Evolutionary conservation across 306 rosid species (phyloP), one percentile per base, ranked within the genome.

Genomic region (Cucumis hystrix): DNA sequence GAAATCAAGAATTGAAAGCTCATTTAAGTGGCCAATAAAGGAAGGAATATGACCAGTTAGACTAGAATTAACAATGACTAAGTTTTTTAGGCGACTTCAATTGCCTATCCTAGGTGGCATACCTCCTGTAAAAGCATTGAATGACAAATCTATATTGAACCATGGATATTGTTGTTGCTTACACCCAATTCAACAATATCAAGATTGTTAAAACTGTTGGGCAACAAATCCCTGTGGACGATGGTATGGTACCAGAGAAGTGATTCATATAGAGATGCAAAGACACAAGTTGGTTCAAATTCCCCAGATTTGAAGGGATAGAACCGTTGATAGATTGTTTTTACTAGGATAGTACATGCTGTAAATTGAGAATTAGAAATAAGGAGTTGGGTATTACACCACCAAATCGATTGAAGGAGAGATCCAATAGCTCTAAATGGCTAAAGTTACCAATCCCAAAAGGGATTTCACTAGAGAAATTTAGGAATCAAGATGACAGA

Each of bases 81-180:
- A 83, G 41, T 3, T 0, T 10, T 33, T 33, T 82, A 94, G 79
- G 67, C 56, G 37, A 82, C 81, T 84, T 71, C 96, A 94, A 30
- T 90, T 88, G 51, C 97, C 96, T 74, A 94, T 83, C 73, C 83
- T 68, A 8, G 86, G 77, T 18, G 97, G 92, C 82, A 94, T 54
- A 14, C 86, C 84, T 75, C 91, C 92, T 75, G 82, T 85, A 18
- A 85, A 90, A 28, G 54, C 37, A 52, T 91, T 94, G 81, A 1
- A 54, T 14, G 96, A 88, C 41, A 91, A 58, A 84, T 91, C 98
- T 85, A 91, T 70, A 93, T 86, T 25, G 79, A 76, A 79, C 98
- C 96, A 55, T 43, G 82, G 79, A 94, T 86, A 54, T 60, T 73
- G 78, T 90, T 93, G 0, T 0, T 0, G 60, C 74, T 62, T 9